phyloP scores from a whole-genome alignment of 2,329 filamentous ascomycete genomes.

The Talaromyces sp. region DNA sequence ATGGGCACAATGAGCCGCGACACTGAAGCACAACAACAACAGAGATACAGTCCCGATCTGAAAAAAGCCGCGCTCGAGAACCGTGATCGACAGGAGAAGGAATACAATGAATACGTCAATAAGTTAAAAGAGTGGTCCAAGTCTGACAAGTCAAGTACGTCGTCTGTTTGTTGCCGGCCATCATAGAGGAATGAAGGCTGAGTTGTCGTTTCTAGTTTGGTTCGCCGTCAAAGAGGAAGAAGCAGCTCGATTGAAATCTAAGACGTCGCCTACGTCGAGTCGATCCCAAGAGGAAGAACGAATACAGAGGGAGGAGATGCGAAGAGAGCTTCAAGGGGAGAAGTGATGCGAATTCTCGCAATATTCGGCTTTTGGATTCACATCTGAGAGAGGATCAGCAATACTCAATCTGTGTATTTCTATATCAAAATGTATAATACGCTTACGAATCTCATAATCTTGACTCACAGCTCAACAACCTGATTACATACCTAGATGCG shows the following conservation, averaged over 20 bases:
- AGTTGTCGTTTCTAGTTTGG: slow-evolving; percentile 30
- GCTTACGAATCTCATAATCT: slow-evolving; percentile 3
- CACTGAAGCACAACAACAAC: neutral
- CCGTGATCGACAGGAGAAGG: slow-evolving; percentile 68
- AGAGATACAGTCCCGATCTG: slow-evolving; percentile 91
- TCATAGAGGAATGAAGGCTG: neutral
- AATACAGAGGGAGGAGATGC: slow-evolving; percentile 36
- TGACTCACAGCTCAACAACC: neutral
- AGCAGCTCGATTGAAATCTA: slow-evolving; percentile 27
- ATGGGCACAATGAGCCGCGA: neutral
- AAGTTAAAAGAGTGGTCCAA: slow-evolving; percentile 84
- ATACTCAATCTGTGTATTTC: neutral
- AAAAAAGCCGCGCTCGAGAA: slow-evolving; percentile 80
- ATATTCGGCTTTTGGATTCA: too few species aligned
- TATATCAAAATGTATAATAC: slow-evolving; percentile 1
- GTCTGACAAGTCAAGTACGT: slow-evolving; percentile 80
- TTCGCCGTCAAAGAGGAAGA: slow-evolving; percentile 35
- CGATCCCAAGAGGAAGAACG: slow-evolving; percentile 29
- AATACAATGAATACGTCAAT: slow-evolving; percentile 82
- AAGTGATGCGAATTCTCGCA: slow-evolving; percentile 26
- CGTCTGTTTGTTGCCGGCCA: neutral
- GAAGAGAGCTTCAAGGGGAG: slow-evolving; percentile 34
- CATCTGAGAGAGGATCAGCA: too few species aligned
- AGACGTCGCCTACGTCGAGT: slow-evolving; percentile 19
- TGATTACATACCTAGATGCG: neutral